These are phyloP conservation scores for Neurospora africana DNA, from an alignment of 495 filamentous ascomycete genomes.

Conservation along the genomic window DNA sequence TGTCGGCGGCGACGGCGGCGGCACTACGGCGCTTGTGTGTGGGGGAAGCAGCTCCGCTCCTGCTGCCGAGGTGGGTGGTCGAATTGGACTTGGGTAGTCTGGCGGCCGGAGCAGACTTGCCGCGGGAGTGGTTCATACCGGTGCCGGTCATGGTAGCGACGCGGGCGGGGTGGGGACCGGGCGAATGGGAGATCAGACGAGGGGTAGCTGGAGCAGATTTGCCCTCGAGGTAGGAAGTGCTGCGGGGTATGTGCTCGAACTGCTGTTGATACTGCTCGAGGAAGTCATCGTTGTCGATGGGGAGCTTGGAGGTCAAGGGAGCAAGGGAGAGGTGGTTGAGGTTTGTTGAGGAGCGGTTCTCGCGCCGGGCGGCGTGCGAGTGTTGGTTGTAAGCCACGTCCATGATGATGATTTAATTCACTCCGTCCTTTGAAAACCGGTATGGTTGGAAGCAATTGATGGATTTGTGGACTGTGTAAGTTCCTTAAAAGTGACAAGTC, in stretches of 20 bases:
- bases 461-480: no score
- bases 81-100: conserved; percentile 36
- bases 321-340: conserved; percentile 48
- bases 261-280: conserved; percentile 13
- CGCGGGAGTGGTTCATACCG: conserved; percentile 16
- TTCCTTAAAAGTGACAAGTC: not conserved
- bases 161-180: conserved; percentile 26
- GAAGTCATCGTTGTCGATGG: conserved; percentile 44
- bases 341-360: conserved; percentile 36
- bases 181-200: conserved; percentile 43
- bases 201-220: conserved; percentile 49
- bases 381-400: conserved; percentile 45
- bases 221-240: conserved; percentile 40
- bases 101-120: conserved; percentile 19
- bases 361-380: conserved; percentile 34
- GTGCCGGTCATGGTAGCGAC: conserved; percentile 15
- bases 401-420: conserved; percentile 24
- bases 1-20: not conserved
- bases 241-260: conserved; percentile 6
- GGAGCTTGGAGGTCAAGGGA: conserved; percentile 56
- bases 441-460: not conserved
- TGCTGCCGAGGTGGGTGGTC: conserved; percentile 28
- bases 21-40: conserved; percentile 12
- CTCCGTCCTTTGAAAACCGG: not conserved
- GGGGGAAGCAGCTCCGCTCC: conserved; percentile 10